phyloP scores from a whole-genome alignment of 2,329 filamentous ascomycete genomes.

The Alternaria sp. region DNA sequence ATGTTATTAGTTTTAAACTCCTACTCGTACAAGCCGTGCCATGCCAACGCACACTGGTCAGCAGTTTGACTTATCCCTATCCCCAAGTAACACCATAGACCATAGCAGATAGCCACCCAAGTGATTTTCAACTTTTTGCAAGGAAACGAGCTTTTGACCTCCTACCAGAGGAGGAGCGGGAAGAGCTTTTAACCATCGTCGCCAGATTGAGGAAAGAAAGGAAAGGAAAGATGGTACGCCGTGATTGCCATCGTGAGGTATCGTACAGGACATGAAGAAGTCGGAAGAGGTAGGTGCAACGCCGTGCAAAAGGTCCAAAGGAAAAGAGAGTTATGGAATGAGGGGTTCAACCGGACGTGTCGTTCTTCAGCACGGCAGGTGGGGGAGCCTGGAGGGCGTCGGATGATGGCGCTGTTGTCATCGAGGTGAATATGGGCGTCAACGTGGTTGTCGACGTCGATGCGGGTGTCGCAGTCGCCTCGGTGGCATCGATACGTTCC shows the following conservation, averaged over 20 bases:
- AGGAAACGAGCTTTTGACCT: neutral
- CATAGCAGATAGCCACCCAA: neutral
- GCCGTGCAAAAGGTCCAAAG: neutral
- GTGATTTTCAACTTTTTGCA: neutral
- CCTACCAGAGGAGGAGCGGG: neutral
- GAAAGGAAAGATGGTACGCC: neutral
- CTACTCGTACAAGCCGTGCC: neutral
- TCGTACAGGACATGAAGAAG: neutral
- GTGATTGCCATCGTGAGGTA: neutral
- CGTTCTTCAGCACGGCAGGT: conserved; percentile 1
- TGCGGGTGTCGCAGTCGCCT: neutral
- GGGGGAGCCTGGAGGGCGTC: neutral
- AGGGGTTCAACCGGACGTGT: neutral
- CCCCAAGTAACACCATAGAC: neutral
- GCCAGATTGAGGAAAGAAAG: neutral
- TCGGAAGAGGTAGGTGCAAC: neutral
- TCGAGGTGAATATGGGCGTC: neutral
- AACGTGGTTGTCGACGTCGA: neutral
- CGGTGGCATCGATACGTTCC: neutral
- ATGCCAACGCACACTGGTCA: neutral
- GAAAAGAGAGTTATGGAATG: neutral
- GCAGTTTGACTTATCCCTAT: neutral
- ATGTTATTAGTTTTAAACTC: neutral
- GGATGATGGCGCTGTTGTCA: neutral
- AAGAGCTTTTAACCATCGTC: neutral